Evolutionary conservation across 192 early-diverging fungal species (phyloP), one percentile per base, ranked within the genome.

Genomic region (Backusella westeae): DNA sequence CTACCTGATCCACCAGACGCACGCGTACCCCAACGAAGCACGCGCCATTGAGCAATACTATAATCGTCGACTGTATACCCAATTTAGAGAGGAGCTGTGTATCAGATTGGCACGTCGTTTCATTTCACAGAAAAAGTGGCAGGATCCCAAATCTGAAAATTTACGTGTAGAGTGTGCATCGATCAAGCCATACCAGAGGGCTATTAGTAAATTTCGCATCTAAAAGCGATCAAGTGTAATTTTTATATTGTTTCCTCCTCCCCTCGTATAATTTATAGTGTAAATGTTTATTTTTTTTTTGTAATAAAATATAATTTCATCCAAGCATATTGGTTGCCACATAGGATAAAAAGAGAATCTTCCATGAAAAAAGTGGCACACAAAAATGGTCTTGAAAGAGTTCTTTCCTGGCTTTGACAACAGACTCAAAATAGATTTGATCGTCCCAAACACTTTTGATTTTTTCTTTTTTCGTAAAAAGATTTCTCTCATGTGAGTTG

Each of bases 1-100:
- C 71, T 89, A 85, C 70, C 72, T 87, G 36, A 86, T 89, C 36
- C 88, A 89, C 72, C 86, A 87, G 67, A 85, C 85, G 1, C 88
- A 89, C 46, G 79, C 83, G 34, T 89, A 89, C 26, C 87, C 76
- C 1, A 82, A 85, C 53, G 81, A 80, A 32, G 81, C 82, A 46
- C 83, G 88, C 23, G 75, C 80, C 14, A 79, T 78, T 34, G 88
- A 88, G 75, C 84, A 86, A 35, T 82, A 80, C 46, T 82, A 87
- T 53, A 88, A 88, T 72, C 80, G 83, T 8, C 72, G 82, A 15
- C 34, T 88, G 9, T 88, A 88, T 49, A 69, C 79, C 3, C 75
- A 76, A 1, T 88, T 88, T 75, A 73, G 87, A 53, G 87, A 88
- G 68, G 87, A 88, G 35, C 34, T 84, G 0, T 88, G 87, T 65